Conservation (phyloP, 768 basidiomycete genomes). For the Agaricus subrufescens region DNA sequence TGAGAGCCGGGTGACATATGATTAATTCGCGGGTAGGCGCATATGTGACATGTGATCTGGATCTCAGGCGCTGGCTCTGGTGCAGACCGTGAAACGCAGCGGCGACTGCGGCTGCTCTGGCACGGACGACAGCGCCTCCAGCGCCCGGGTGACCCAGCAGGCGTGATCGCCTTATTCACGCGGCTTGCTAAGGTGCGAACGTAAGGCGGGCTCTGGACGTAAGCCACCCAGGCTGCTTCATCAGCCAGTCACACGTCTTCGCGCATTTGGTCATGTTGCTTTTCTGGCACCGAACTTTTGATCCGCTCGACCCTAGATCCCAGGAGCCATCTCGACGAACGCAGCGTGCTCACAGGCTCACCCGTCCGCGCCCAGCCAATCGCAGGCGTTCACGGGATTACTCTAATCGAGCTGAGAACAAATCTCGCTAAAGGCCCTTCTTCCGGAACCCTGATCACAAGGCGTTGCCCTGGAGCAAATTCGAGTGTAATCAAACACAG, state of each 20-base stretch:
- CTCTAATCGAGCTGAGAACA: neutral
- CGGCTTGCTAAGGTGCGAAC: neutral
- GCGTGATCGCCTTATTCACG: neutral
- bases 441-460: conserved; percentile 5
- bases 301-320: conserved; percentile 3
- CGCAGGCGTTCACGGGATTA: neutral
- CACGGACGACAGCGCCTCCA: too few relatives aligned
- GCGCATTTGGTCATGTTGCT: neutral
- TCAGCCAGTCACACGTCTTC: neutral
- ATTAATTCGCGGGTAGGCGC: neutral
- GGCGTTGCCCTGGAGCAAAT: neutral
- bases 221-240: neutral
- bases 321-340: neutral
- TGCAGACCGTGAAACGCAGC: too few relatives aligned
- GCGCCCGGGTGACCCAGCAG: too few relatives aligned
- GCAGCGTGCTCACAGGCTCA: neutral
- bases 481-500: conserved; percentile 8
- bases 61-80: too few relatives aligned
- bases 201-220: neutral
- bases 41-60: neutral
- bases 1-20: conserved; percentile 4
- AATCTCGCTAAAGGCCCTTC: neutral
- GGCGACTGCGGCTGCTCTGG: too few relatives aligned
- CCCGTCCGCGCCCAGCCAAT: neutral
- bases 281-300: conserved; percentile 6